A percentile compares a stretch with the other conserved stretches of the same genome.
phyloP scores from a whole-genome alignment of 2,329 filamentous ascomycete genomes.

The Beauveria pseudobassiana region DNA sequence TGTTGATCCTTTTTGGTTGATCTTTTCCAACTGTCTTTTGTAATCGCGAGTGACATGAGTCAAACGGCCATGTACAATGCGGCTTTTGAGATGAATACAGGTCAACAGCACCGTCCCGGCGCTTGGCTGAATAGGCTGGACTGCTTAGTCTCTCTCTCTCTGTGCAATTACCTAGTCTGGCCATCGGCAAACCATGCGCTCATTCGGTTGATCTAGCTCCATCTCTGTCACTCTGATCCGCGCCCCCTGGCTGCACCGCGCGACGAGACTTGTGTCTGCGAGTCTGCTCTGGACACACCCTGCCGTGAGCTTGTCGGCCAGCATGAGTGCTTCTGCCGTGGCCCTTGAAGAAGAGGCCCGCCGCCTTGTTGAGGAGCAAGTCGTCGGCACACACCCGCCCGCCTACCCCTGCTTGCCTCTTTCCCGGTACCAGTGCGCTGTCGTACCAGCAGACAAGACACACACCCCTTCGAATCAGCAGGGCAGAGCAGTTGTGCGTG shows the following conservation, averaged over 20 bases:
- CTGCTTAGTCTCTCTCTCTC: slow-evolving; percentile 22
- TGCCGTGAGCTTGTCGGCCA: neutral
- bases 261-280: neutral
- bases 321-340: slow-evolving; percentile 1
- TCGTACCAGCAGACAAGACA: neutral
- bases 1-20: neutral
- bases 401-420: neutral
- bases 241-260: slow-evolving; percentile 2
- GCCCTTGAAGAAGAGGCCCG: neutral
- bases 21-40: neutral
- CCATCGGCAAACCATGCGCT: slow-evolving; percentile 23
- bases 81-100: neutral
- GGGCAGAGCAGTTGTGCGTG: neutral
- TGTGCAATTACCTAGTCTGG: slow-evolving; percentile 31
- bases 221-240: slow-evolving; percentile 13
- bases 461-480: neutral
- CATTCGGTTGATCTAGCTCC: slow-evolving; percentile 22
- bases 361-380: neutral
- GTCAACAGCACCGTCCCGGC: neutral
- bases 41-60: neutral
- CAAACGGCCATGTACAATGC: neutral
- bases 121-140: neutral
- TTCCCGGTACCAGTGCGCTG: neutral
- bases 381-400: neutral
- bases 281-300: neutral